Evolutionary conservation across 345 rosid genomes (phyloP), one percentile per base, ranked within the genome.

Genomic region (Syzygium aqueum): DNA sequence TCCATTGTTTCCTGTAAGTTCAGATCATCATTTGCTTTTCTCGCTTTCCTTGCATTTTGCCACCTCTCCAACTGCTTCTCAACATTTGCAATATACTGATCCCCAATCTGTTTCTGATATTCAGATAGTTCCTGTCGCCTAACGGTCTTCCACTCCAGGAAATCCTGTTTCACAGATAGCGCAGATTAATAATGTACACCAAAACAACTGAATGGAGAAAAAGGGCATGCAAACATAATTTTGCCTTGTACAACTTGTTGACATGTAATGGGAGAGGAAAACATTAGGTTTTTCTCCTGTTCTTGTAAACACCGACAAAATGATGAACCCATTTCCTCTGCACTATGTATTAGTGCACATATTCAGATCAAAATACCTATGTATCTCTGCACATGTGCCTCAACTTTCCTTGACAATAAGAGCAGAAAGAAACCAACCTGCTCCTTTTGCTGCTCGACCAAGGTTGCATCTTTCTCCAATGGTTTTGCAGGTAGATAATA

Each of bases 1-100:
- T 97, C 99, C 99, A 97, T 97, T 0, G 99, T 95, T 90, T 97
- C 99, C 91, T 97, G 99, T 85, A 96, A 92, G 91, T 94, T 95
- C 78, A 94, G 84, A 56, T 90, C 96, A 6, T 89, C 96, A 90
- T 88, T 94, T 40, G 86, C 91, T 87, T 94, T 95, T 91, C 98
- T 93, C 8, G 91, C 93, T 84, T 92, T 95, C 91, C 97, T 93
- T 37, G 95, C 98, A 90, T 94, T 96, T 92, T 97, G 96, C 99
- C 99, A 94, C 93, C 95, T 95, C 92, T 96, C 99, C 91, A 96
- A 73, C 90, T 97, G 99, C 89, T 94, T 97, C 88, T 96, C 99
- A 13, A 96, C 96, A 49, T 97, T 96, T 53, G 91, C 90, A 65
- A 96, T 88, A 87, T 89, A 95, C 89, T 92, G 94, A 52, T 94